These are phyloP conservation scores for Penicillium freii DNA, from an alignment of 2,329 filamentous ascomycete genomes.

Conservation along the genomic window DNA sequence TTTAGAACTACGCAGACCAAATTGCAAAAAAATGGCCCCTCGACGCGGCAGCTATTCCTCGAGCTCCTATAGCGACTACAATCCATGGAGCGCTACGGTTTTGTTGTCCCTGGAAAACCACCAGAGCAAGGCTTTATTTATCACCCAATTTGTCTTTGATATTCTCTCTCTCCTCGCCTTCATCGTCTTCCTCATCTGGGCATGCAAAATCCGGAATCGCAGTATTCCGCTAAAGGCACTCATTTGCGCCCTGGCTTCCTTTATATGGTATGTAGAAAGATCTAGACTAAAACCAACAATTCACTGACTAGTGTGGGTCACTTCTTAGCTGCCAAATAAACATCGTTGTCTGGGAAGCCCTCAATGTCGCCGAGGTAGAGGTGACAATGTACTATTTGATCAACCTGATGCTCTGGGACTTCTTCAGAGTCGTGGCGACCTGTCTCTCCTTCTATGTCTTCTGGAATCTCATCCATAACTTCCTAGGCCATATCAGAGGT, in stretches of 20 bases:
- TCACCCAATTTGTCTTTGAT: slow-evolving; percentile 17
- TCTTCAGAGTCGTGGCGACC: slow-evolving; percentile 17
- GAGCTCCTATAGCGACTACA: neutral
- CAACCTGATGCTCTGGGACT: slow-evolving; percentile 17
- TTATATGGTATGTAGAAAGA: slow-evolving; percentile 12
- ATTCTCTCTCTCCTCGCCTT: slow-evolving; percentile 18
- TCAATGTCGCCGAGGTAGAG: slow-evolving; percentile 14
- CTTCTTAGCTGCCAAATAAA: slow-evolving; percentile 11
- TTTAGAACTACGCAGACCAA: neutral
- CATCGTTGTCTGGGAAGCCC: slow-evolving; percentile 11
- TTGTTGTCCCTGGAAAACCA: neutral
- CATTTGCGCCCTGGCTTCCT: slow-evolving; percentile 13
- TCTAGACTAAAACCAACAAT: neutral
- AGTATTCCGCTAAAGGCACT: slow-evolving; percentile 16
- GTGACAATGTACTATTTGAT: slow-evolving; percentile 24
- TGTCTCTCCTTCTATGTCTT: slow-evolving; percentile 22
- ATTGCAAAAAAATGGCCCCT: slow-evolving; percentile 13
- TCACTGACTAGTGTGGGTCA: neutral
- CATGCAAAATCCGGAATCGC: slow-evolving; percentile 18
- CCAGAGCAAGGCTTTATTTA: neutral
- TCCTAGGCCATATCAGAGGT: slow-evolving; percentile 18
- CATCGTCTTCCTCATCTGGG: slow-evolving; percentile 19
- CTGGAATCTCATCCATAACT: slow-evolving; percentile 20
- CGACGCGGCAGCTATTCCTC: slow-evolving; percentile 10
- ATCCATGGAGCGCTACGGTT: slow-evolving; percentile 7